Percentiles rank a stretch among this genome's conserved stretches.
These are phyloP conservation scores for Phytophthora tubulina DNA, from an alignment of 352 stramenopile species.

Conservation along the genomic window DNA sequence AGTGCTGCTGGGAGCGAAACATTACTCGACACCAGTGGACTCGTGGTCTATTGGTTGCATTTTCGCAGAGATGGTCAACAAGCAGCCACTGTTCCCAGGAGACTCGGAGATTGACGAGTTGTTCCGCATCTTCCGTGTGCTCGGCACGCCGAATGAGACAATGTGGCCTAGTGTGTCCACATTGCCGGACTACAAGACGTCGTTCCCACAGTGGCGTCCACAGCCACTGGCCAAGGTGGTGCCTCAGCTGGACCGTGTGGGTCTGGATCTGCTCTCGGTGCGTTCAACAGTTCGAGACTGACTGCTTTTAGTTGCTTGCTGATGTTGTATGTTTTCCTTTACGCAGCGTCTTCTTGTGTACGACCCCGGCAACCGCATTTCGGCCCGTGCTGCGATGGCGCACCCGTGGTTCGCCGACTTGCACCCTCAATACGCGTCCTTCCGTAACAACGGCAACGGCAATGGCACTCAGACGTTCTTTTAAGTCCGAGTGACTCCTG, in stretches of 20 bases:
- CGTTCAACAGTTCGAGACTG: constrained; percentile 14
- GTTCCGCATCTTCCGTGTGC: constrained; percentile 98
- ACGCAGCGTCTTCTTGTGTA: constrained; percentile 82
- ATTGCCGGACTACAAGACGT: constrained; percentile 97
- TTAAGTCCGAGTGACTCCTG: constrained; percentile 17
- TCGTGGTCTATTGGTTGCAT: constrained; percentile 95
- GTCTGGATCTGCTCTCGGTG: constrained; percentile 85
- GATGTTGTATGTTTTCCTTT: constrained; percentile 17
- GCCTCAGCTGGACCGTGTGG: constrained; percentile 81
- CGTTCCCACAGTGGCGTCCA: constrained; percentile 98
- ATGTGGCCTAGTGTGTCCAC: constrained; percentile 97
- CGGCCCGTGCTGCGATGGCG: constrained; percentile 79
- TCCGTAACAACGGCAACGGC: constrained; percentile 63
- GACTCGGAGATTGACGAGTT: constrained; percentile 99
- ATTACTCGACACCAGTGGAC: constrained; percentile 95
- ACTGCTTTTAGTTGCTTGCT: constrained; percentile 4
- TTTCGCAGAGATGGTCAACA: constrained; percentile 95
- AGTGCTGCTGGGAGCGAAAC: constrained; percentile 93
- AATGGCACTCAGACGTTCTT: constrained; percentile 59
- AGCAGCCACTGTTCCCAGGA: constrained; percentile 90
- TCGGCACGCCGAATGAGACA: constrained; percentile 97
- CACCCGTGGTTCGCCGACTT: constrained; percentile 90
- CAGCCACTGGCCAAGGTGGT: constrained; percentile 91
- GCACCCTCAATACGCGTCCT: constrained; percentile 77
- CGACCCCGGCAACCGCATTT: constrained; percentile 83